These are phyloP conservation scores for Claviceps capensis DNA, from an alignment of 2,329 filamentous ascomycete species.

Conservation along the genomic window DNA sequence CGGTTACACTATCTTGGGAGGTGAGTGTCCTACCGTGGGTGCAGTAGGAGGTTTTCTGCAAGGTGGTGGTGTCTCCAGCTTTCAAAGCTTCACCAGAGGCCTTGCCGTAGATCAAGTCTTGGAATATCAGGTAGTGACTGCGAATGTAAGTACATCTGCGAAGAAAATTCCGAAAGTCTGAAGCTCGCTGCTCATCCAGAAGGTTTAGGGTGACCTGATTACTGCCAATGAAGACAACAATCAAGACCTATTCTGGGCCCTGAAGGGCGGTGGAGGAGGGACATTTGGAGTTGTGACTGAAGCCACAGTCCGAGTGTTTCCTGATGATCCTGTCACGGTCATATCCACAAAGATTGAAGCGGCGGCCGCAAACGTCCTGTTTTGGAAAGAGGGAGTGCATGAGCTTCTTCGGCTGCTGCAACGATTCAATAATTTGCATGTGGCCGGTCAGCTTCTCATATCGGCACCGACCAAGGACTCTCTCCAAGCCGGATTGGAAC, in stretches of 20 bases:
- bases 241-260: background rate
- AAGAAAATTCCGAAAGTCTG: background rate
- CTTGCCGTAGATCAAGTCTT: constrained; percentile 1
- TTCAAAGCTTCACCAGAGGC: background rate
- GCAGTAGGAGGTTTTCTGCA: background rate
- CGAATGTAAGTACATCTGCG: background rate
- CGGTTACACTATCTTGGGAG: background rate
- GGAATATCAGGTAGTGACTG: constrained; percentile 1
- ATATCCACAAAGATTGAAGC: background rate
- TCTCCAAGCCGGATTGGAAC: background rate
- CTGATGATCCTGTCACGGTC: background rate
- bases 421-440: background rate
- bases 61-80: background rate
- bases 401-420: background rate
- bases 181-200: too few relatives aligned
- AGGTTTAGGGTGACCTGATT: background rate
- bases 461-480: background rate
- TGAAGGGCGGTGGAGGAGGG: background rate
- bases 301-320: constrained; percentile 1
- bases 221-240: background rate
- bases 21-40: background rate
- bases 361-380: background rate
- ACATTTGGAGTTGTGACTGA: constrained; percentile 2
- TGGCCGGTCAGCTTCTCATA: background rate
- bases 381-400: background rate